Percentiles rank a stretch among this genome's conserved stretches.
Evolutionary conservation across 805 yeast genomes (phyloP).

Genomic region (Saccharomyces eubayanus): DNA sequence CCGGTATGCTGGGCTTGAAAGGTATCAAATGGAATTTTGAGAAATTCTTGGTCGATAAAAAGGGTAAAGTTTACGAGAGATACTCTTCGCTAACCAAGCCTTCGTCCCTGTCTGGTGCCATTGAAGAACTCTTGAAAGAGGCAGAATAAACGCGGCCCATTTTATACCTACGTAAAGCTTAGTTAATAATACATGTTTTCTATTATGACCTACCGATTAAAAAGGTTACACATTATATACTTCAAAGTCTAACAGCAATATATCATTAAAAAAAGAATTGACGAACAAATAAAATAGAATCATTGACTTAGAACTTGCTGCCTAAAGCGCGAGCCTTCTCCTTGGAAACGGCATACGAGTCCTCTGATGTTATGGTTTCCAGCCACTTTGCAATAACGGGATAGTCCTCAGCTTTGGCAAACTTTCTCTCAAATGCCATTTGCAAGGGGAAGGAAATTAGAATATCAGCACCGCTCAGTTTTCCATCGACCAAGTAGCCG

Average conservation of each 20-base stretch:
- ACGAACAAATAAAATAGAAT: neutral
- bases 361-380: conserved; percentile 10
- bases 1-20: conserved; percentile 54
- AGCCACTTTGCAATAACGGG: conserved; percentile 21
- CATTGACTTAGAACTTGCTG: neutral
- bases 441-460: conserved; percentile 41
- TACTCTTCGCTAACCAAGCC: conserved; percentile 71
- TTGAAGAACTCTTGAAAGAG: conserved; percentile 44
- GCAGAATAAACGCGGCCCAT: neutral
- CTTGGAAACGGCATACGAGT: conserved; percentile 10
- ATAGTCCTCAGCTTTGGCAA: conserved; percentile 16
- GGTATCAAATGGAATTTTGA: conserved; percentile 79
- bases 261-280: neutral
- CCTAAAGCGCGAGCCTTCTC: conserved; percentile 5
- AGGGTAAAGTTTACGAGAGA: conserved; percentile 51
- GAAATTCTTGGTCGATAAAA: conserved; percentile 49
- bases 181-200: neutral
- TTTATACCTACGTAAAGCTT: neutral
- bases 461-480: conserved; percentile 50
- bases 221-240: neutral
- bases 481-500: conserved; percentile 41
- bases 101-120: conserved; percentile 43
- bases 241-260: too few relatives aligned
- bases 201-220: neutral
- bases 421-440: conserved; percentile 13